Evolutionary conservation across 306 rosid species (phyloP).

Genomic region (Sophora flavescens): DNA sequence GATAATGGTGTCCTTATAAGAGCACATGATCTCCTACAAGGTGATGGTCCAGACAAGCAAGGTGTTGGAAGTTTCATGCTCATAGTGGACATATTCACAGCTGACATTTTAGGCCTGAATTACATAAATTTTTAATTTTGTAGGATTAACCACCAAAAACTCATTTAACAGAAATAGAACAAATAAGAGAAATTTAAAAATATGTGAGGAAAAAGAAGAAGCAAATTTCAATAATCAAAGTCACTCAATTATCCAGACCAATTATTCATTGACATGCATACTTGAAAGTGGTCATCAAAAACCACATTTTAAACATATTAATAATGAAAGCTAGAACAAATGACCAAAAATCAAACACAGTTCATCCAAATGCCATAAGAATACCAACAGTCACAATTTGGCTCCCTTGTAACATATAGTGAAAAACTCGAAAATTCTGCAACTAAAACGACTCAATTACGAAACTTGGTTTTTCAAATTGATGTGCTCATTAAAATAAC

Average conservation of each 20-base stretch:
- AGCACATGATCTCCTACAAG: slow-evolving; percentile 46
- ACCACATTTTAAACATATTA: slow-evolving; percentile 3
- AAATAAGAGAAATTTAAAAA: not conserved
- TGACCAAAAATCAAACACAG: not conserved
- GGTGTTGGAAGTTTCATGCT: slow-evolving; percentile 47
- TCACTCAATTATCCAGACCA: not conserved
- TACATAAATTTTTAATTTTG: not conserved
- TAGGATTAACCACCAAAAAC: slow-evolving; percentile 19
- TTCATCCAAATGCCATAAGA: not conserved
- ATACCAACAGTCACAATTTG: not conserved
- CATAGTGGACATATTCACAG: slow-evolving; percentile 50
- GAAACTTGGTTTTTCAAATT: slow-evolving; percentile 11
- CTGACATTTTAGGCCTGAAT: slow-evolving; percentile 53
- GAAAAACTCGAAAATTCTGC: no score
- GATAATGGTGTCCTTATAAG: slow-evolving; percentile 48
- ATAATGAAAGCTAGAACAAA: slow-evolving; percentile 1
- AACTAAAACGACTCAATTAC: not conserved
- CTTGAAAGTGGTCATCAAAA: not conserved
- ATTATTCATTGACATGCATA: not conserved
- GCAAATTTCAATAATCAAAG: not conserved
- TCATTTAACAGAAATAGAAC: not conserved
- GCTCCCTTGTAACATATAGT: no score
- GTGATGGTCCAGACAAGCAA: slow-evolving; percentile 41
- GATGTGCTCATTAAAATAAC: no score
- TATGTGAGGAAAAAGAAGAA: not conserved